Evolutionary conservation across 2,329 filamentous ascomycete species (phyloP), one percentile per base, ranked within the genome.

Genomic region (Apiospora saccharicola): DNA sequence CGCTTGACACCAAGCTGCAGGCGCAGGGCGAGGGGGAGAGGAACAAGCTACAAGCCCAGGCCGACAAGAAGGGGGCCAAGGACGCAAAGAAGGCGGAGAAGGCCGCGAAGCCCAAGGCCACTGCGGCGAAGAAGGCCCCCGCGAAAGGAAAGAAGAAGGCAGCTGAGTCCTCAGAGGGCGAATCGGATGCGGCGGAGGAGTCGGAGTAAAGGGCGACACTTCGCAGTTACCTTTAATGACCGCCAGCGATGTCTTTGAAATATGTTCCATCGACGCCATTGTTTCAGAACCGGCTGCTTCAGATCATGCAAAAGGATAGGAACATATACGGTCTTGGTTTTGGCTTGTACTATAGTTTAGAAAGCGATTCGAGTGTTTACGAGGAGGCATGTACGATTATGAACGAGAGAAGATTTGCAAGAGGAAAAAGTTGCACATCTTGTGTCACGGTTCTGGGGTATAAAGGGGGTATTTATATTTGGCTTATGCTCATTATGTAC

Each of bases 21-120:
- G 90, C 88, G 49, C 85, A 89, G 78, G 96, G 96, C 0, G 86
- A 85, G 24, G 85, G 84, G 13, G 94, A 98, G 83, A 87, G 96
- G 70, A 87, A 89, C 74, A 94, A 93, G 80, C 88, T 96, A 70
- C 90, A 93, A 81, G 92, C 91, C 47, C 93, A 96, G 83, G 93
- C 94, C 14, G 92, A 96, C 75, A 91, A 91, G 79, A 96, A 94
- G 83, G 81, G 86, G 37, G 89, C 87, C 74, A 91, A 92, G 78
- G 88, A 88, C 72, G 85, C 85, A 37, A 89, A 80, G 75, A 86
- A 83, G 79, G 75, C 72, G 19, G 74, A 74, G 16, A 75, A 70
- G 51, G 68, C 57, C 34, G 47, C 79, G 16, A 67, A 26, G n/a
- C 47, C 47, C 34, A 78, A n/a, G 75, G 68, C 19, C 16, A 26